phyloP scores from a whole-genome alignment of 2,329 filamentous ascomycete species.

The Cytospora leucostoma region DNA sequence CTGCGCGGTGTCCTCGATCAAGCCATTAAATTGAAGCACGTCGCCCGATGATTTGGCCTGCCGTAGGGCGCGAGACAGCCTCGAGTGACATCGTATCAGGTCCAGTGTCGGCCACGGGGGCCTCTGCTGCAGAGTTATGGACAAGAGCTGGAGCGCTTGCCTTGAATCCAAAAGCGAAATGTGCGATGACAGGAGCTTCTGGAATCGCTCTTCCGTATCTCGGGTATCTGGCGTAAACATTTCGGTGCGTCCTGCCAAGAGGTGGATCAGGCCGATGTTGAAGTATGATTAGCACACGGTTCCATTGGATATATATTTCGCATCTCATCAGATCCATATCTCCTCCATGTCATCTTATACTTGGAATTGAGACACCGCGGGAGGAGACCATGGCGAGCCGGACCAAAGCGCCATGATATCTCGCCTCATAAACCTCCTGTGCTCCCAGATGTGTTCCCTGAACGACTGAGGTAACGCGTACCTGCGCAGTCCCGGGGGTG shows the following conservation, averaged over 20 bases:
- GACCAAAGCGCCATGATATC: not conserved
- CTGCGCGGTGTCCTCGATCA: constrained; percentile 13
- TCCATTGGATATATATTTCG: too few relatives aligned
- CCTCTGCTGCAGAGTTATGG: constrained; percentile 10
- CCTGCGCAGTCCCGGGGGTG: too few relatives aligned
- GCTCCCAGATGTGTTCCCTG: not conserved
- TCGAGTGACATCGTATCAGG: constrained; percentile 21
- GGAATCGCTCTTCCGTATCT: not conserved
- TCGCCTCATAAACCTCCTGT: constrained; percentile 8
- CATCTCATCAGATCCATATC: not conserved
- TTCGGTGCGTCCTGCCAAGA: not conserved
- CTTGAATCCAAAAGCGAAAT: constrained; percentile 16
- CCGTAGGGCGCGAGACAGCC: constrained; percentile 11
- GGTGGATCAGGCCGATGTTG: not conserved
- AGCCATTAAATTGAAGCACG: not conserved
- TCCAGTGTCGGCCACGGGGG: constrained; percentile 18
- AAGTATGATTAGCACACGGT: not conserved
- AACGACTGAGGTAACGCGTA: not conserved
- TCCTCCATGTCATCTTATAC: not conserved
- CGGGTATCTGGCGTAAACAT: not conserved
- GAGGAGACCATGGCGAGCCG: not conserved
- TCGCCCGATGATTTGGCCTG: constrained; percentile 8
- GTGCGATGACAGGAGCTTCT: constrained; percentile 1
- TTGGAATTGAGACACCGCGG: not conserved
- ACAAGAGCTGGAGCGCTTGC: constrained; percentile 14